These are phyloP conservation scores for Amylocystis lapponica DNA, from an alignment of 768 basidiomycete species.

Conservation along the genomic window DNA sequence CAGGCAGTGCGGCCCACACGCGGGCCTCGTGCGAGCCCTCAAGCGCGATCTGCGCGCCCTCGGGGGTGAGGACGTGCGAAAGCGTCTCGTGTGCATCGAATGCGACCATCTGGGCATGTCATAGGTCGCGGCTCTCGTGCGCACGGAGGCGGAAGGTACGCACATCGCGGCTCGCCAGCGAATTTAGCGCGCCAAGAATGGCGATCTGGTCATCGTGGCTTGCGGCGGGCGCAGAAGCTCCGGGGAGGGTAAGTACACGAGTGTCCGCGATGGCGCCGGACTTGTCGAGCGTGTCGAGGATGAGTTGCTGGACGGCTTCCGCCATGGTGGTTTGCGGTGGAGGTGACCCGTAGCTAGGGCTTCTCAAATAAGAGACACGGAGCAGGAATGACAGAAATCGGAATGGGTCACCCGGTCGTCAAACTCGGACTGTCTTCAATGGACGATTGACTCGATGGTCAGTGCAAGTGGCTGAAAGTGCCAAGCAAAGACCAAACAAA, in stretches of 20 bases:
- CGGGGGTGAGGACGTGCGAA: slow-evolving; percentile 69
- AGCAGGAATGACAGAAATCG: slow-evolving; percentile 6
- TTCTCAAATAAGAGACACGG: slow-evolving; percentile 1
- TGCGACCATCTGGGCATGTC: slow-evolving; percentile 61
- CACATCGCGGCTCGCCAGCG: slow-evolving; percentile 80
- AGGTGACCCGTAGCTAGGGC: not conserved
- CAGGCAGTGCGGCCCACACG: slow-evolving; percentile 82
- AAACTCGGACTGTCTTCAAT: too few species aligned
- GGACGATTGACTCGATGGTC: slow-evolving; percentile 16
- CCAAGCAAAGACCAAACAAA: not conserved
- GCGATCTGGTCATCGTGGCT: slow-evolving; percentile 75
- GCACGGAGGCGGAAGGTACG: slow-evolving; percentile 19
- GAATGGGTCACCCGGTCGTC: too few species aligned
- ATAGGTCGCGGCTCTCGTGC: slow-evolving; percentile 1
- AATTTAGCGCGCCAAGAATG: slow-evolving; percentile 89
- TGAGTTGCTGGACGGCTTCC: slow-evolving; percentile 72
- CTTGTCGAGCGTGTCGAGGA: slow-evolving; percentile 67
- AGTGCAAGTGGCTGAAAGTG: too few species aligned
- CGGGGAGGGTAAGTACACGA: slow-evolving; percentile 60
- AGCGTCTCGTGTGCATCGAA: slow-evolving; percentile 75
- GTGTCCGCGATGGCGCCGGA: slow-evolving; percentile 59
- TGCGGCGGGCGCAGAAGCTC: slow-evolving; percentile 47
- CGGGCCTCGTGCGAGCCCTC: slow-evolving; percentile 93
- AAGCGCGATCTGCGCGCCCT: slow-evolving; percentile 73
- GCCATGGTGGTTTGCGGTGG: slow-evolving; percentile 41